phyloP scores from a whole-genome alignment of 768 basidiomycete genomes.

The Leucosporidium creatinivorum region DNA sequence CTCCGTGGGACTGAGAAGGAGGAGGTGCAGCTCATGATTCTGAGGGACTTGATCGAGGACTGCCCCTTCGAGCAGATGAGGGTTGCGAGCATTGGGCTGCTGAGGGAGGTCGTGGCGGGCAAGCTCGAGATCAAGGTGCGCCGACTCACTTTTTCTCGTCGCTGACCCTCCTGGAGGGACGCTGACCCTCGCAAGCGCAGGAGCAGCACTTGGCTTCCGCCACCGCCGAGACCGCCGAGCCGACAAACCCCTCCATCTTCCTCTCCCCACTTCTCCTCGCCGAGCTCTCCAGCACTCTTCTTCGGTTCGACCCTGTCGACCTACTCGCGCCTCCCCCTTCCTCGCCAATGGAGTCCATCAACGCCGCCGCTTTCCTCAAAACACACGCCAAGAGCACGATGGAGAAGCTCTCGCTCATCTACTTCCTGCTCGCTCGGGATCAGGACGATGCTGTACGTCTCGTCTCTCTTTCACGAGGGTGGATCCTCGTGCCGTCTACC shows the following conservation, averaged over 20 bases:
- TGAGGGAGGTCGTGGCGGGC: not conserved
- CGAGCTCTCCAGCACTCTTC: not conserved
- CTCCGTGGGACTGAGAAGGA: not conserved
- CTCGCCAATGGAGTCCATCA: not conserved
- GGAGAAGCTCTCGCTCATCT: slow-evolving; percentile 5
- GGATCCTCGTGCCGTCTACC: not conserved
- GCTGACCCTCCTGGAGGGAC: not conserved
- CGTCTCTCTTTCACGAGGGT: not conserved
- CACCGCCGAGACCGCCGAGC: too few species aligned
- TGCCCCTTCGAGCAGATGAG: not conserved
- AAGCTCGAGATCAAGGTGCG: not conserved
- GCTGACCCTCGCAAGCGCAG: not conserved
- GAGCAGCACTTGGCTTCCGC: not conserved
- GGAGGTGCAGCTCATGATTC: not conserved
- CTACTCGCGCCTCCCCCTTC: not conserved
- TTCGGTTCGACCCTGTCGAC: not conserved
- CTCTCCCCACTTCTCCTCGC: not conserved
- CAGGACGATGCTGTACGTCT: not conserved
- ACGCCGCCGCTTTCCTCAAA: not conserved
- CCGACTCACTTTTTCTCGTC: not conserved
- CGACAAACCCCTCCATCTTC: not conserved
- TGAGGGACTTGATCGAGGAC: slow-evolving; percentile 5
- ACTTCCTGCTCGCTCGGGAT: not conserved
- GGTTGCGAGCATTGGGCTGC: slow-evolving; percentile 3
- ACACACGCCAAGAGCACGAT: not conserved